Percentiles rank a stretch among this genome's conserved stretches.
These are phyloP conservation scores for Dichotomopilus funicola DNA, from an alignment of 2,329 filamentous ascomycete genomes.

Conservation along the genomic window DNA sequence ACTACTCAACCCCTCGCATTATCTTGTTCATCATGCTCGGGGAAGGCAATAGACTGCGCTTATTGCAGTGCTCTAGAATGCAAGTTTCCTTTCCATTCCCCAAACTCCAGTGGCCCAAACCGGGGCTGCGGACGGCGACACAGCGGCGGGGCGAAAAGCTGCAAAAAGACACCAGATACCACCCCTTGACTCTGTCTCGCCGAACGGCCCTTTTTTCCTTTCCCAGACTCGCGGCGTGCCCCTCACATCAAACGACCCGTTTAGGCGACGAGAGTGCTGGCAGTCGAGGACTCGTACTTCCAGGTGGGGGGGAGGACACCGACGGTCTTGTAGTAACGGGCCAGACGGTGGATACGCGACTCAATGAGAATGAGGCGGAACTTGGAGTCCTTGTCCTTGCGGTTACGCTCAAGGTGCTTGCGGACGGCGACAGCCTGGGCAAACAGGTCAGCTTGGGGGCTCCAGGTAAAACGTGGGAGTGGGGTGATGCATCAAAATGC, in stretches of 20 bases:
- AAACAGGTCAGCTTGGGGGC: neutral
- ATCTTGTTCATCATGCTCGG: slow-evolving; percentile 3
- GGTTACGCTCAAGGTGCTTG: slow-evolving; percentile 99
- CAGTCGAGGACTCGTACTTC: slow-evolving; percentile 98
- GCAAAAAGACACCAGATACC: slow-evolving; percentile 13
- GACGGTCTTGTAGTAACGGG: slow-evolving; percentile 95
- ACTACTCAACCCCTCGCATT: neutral
- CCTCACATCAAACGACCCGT: slow-evolving; percentile 26
- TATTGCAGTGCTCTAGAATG: slow-evolving; percentile 22
- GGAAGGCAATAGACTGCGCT: slow-evolving; percentile 8
- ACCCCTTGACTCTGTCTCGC: slow-evolving; percentile 4
- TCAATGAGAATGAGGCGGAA: slow-evolving; percentile 99
- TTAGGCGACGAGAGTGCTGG: slow-evolving; percentile 90
- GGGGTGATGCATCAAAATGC: too few species aligned
- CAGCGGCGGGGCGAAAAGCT: slow-evolving; percentile 12
- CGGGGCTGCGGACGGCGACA: slow-evolving; percentile 10
- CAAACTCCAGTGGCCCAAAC: slow-evolving; percentile 19
- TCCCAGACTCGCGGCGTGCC: slow-evolving; percentile 17
- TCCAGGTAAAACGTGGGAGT: too few species aligned
- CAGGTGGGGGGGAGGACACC: slow-evolving; percentile 82
- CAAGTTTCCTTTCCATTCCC: slow-evolving; percentile 26
- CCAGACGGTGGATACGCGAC: slow-evolving; percentile 99
- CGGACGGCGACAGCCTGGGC: slow-evolving; percentile 86
- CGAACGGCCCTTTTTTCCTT: slow-evolving; percentile 24
- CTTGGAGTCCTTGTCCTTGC: slow-evolving; percentile 99